Evolutionary conservation across 139 green algal genomes (phyloP), one percentile per base, ranked within the genome.

Genomic region (Chlamydomonas applanata): DNA sequence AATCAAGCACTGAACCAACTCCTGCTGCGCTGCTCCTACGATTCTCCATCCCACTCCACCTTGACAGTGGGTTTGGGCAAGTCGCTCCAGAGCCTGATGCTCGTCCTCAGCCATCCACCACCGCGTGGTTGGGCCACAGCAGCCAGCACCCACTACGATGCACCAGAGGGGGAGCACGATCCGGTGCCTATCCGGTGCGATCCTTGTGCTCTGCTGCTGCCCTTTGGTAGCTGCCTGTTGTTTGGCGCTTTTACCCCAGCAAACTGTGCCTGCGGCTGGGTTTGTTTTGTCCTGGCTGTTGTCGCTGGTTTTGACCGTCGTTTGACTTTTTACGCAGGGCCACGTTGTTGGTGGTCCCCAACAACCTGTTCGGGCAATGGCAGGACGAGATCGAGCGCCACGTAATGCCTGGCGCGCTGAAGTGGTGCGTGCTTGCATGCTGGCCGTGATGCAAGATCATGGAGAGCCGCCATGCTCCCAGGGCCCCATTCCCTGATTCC

Each of bases 1-100:
- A n/a, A n/a, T n/a, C n/a, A n/a, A n/a, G n/a, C n/a, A n/a, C n/a
- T n/a, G n/a, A n/a, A n/a, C n/a, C n/a, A n/a, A n/a, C n/a, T n/a
- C n/a, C n/a, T n/a, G n/a, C n/a, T n/a, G n/a, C n/a, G n/a, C n/a
- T n/a, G n/a, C n/a, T 32, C 20, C n/a, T 5, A 25, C 20, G 60
- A 17, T 4, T 17, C 34, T 36, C 2, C 11, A 74, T 75, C 64
- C 30, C 30, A 36, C 36, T n/a, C 65, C 40, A 24, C 5, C n/a
- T 35, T 59, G 70, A 49, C 73, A 62, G 84, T 88, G 83, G 85
- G 77, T 3, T 64, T 84, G 34, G 87, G 87, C 75, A 92, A 92
- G 72, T 85, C 81, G 9, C 76, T 91, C 35, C 54, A 89, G 76
- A 81, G 59, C 29, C 71, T 91, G 19, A 89, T 89, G 83, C 79